phyloP scores from a whole-genome alignment of 2,329 filamentous ascomycete species.

The Penicillium olsonii region DNA sequence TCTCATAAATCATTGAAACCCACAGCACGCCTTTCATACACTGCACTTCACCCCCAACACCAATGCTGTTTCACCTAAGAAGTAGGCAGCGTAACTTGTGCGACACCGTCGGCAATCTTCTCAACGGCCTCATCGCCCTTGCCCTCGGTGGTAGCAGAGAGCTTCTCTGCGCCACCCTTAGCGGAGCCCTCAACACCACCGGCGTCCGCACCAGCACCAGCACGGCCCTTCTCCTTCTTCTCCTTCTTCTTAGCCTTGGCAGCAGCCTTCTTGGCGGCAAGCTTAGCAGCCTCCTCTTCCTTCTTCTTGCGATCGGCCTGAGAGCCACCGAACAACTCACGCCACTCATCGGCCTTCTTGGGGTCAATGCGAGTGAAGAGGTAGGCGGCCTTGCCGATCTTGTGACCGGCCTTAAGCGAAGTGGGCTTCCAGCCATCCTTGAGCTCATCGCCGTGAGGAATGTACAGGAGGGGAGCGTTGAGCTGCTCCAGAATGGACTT shows the following conservation, averaged over 20 bases:
- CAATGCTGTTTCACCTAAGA: conserved; percentile 26
- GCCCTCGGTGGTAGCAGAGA: conserved; percentile 23
- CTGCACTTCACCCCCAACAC: neutral
- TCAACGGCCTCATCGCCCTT: conserved; percentile 39
- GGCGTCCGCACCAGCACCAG: conserved; percentile 19
- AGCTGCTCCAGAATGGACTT: conserved; percentile 77
- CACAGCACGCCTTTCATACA: conserved; percentile 6
- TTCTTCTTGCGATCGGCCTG: conserved; percentile 69
- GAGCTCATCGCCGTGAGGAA: conserved; percentile 56
- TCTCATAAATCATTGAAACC: conserved; percentile 5
- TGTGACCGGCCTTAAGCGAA: conserved; percentile 69
- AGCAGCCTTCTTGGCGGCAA: conserved; percentile 40
- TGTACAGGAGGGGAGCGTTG: conserved; percentile 58
- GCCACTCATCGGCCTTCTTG: conserved; percentile 82
- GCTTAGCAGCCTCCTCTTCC: conserved; percentile 55
- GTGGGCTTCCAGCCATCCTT: conserved; percentile 63
- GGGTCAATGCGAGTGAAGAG: conserved; percentile 82
- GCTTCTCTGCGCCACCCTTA: conserved; percentile 36
- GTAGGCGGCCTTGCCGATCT: conserved; percentile 76
- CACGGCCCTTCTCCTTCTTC: conserved; percentile 39
- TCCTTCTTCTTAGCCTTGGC: conserved; percentile 37
- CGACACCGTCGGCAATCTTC: conserved; percentile 44
- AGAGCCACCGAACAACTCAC: conserved; percentile 69
- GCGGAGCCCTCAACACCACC: conserved; percentile 38
- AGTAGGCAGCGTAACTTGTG: conserved; percentile 45